A percentile compares a stretch with the other conserved stretches of the same genome.
These are phyloP conservation scores for Colletotrichum spaethianum DNA, from an alignment of 2,329 filamentous ascomycete genomes.

Conservation along the genomic window DNA sequence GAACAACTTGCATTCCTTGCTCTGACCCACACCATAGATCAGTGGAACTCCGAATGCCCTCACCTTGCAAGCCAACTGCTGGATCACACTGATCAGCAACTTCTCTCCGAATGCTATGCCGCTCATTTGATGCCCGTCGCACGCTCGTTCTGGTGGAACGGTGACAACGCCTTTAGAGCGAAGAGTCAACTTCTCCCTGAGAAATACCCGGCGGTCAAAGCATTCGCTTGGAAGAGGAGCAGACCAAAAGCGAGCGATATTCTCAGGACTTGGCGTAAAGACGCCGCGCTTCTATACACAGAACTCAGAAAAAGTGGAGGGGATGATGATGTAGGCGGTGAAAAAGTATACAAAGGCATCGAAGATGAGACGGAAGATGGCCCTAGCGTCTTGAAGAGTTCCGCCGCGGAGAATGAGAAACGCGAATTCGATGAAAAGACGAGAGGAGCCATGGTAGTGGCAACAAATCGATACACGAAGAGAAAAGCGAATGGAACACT, in stretches of 20 bases:
- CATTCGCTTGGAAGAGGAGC: slow-evolving; percentile 3
- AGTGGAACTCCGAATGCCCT: background rate
- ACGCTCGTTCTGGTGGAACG: slow-evolving; percentile 28
- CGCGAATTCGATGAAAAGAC: background rate
- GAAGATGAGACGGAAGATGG: background rate
- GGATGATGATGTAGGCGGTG: background rate
- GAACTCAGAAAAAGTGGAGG: background rate
- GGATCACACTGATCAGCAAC: slow-evolving; percentile 4
- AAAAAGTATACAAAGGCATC: background rate
- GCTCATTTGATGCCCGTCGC: slow-evolving; percentile 25
- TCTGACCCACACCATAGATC: slow-evolving; percentile 26
- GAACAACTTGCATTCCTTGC: slow-evolving; percentile 21
- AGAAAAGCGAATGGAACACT: background rate
- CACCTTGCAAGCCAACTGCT: background rate
- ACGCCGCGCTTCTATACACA: slow-evolving; percentile 17
- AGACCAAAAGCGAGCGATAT: background rate
- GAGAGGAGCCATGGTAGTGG: background rate
- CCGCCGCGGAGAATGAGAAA: background rate
- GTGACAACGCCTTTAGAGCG: slow-evolving; percentile 5
- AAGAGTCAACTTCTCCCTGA: background rate
- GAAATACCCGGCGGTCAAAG: slow-evolving; percentile 9
- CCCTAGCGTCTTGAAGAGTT: background rate
- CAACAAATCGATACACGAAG: slow-evolving; percentile 1
- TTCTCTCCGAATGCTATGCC: slow-evolving; percentile 2
- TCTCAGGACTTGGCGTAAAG: slow-evolving; percentile 28